A percentile compares a stretch with the other conserved stretches of the same genome.
Evolutionary conservation across 129 eudicot genomes (phyloP).

Genomic region (Pulicaria dysenterica): DNA sequence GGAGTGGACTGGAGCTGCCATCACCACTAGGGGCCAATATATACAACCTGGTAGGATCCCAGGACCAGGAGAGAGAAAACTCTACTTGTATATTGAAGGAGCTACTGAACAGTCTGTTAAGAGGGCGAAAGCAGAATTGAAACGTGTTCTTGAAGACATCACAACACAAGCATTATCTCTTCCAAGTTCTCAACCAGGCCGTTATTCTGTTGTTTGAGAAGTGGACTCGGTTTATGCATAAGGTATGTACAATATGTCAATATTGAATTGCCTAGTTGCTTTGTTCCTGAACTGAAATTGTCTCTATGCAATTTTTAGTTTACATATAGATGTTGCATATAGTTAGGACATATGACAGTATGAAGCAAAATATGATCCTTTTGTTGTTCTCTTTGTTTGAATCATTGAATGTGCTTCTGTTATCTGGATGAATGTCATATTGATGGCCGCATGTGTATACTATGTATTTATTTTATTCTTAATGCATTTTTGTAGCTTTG

Average conservation of each 20-base stretch:
- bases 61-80: slow-evolving; percentile 75
- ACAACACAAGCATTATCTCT: slow-evolving; percentile 71
- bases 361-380: slow-evolving; percentile 9
- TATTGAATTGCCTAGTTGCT: slow-evolving; percentile 9
- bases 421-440: slow-evolving; percentile 25
- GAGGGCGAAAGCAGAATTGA: slow-evolving; percentile 76
- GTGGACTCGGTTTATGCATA: slow-evolving; percentile 11
- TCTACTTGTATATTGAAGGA: slow-evolving; percentile 80
- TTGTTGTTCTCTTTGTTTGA: not conserved
- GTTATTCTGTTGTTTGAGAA: slow-evolving; percentile 58
- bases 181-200: slow-evolving; percentile 69
- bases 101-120: slow-evolving; percentile 84
- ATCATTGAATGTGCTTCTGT: slow-evolving; percentile 26
- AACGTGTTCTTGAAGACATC: slow-evolving; percentile 76
- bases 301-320: not conserved
- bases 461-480: slow-evolving; percentile 34
- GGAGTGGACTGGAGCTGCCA: slow-evolving; percentile 91
- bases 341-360: slow-evolving; percentile 19
- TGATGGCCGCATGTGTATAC: slow-evolving; percentile 25
- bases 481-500: slow-evolving; percentile 37
- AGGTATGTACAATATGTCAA: slow-evolving; percentile 27
- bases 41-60: slow-evolving; percentile 64
- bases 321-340: slow-evolving; percentile 24
- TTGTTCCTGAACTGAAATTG: not conserved
- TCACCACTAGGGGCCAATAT: slow-evolving; percentile 79